A percentile compares a stretch with the other conserved stretches of the same genome.
phyloP scores from a whole-genome alignment of 202 grass and related monocot genomes.

The Schoenoplectus triqueter region DNA sequence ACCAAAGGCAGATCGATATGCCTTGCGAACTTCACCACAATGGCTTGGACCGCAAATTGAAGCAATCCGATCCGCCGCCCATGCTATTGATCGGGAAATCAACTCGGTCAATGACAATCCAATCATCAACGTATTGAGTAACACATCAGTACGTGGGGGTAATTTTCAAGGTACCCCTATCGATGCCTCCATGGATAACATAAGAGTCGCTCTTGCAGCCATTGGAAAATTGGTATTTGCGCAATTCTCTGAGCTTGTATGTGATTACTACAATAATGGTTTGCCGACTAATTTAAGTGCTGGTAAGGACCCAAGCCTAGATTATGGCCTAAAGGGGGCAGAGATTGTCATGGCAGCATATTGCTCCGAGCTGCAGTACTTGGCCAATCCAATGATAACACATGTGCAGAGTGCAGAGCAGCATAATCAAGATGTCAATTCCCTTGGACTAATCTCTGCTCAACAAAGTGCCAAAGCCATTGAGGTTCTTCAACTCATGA shows the following conservation, averaged over 20 bases:
- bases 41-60: constrained; percentile 63
- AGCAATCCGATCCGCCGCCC: not conserved
- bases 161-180: constrained; percentile 31
- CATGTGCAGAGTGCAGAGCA: constrained; percentile 45
- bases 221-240: constrained; percentile 49
- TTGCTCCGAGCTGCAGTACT: constrained; percentile 42
- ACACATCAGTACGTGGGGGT: not conserved
- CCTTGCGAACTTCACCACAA: constrained; percentile 56
- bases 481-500: constrained; percentile 42
- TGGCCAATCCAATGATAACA: constrained; percentile 47
- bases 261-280: constrained; percentile 47
- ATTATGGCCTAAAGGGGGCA: constrained; percentile 48
- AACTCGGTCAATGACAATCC: constrained; percentile 24
- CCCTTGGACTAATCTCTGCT: constrained; percentile 42
- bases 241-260: constrained; percentile 48
- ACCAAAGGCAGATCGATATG: constrained; percentile 60
- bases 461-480: constrained; percentile 42
- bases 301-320: constrained; percentile 41
- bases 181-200: constrained; percentile 48
- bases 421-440: constrained; percentile 46
- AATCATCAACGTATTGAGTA: not conserved
- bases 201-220: constrained; percentile 39
- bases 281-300: constrained; percentile 43
- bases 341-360: constrained; percentile 39
- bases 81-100: constrained; percentile 5